Base-by-base conservation (phyloP, 495 filamentous ascomycete genomes). In the Diplogelasinospora grovesii region DNA sequence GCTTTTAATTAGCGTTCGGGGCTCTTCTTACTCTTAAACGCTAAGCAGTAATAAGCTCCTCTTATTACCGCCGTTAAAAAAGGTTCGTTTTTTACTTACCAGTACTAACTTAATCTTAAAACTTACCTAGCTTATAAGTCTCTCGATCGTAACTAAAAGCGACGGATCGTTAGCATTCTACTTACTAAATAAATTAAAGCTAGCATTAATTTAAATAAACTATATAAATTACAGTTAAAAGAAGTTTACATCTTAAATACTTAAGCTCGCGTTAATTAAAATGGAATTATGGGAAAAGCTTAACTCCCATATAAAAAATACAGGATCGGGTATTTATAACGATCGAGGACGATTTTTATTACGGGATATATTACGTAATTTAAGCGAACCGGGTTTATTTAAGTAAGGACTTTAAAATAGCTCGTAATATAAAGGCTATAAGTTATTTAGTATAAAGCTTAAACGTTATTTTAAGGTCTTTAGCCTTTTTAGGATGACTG, bases 311-410 rank as follows among this genome's bases (percentile, higher is more conserved):
- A 52, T 39, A 14, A n/a, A 25, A 3, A 30, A 3, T 10, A 33
- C 26, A 13, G 36, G 33, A 13, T 46, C 54, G 2, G 36, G 18
- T 0, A 32, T 33, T 0, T 48, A 41, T 5, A 36, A 34, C 9
- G 39, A 5, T 0, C 33, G 42, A 6, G 36, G 26, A 10, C 43
- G 43, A 9, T 46, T 54, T 2, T 34, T 16, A 19, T 45, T 50
- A 19, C 52, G 49, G 0, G 50, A 54, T 24, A 26, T 35, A 22
- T 57, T 52, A 1, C 41, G 38, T 8, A 51, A 54, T 22, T 57
- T 57, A 22, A 48, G 45, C 4, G 50, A 57, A 29, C 34, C 21
- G 3, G 54, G 54, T 26, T 51, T 36, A 19, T 57, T 39, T 1
- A 43, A 22, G 22, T 13, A 29, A 36, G 41, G 34, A 23, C 40